Conservation (phyloP, 2,329 filamentous ascomycete genomes). For the Aspergillus fischeri region DNA sequence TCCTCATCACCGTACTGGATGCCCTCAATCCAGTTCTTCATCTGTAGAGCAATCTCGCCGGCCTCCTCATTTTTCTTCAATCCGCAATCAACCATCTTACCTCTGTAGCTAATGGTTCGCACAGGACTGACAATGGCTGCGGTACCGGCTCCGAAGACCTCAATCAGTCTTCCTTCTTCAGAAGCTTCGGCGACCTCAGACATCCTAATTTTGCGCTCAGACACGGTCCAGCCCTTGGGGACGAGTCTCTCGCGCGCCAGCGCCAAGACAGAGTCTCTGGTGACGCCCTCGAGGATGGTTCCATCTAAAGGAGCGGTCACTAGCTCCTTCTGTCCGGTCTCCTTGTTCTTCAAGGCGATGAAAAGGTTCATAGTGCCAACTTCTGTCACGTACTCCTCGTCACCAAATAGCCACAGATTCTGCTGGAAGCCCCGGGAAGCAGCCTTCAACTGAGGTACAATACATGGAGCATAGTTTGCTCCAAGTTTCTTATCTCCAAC, state of each 20-base stretch:
- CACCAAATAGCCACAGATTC: constrained; percentile 95
- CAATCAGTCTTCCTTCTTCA: constrained; percentile 77
- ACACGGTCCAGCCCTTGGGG: constrained; percentile 82
- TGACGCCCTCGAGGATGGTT: constrained; percentile 93
- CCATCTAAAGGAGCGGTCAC: constrained; percentile 94
- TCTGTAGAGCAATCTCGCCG: constrained; percentile 74
- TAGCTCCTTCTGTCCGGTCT: constrained; percentile 86
- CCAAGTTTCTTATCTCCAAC: constrained; percentile 98
- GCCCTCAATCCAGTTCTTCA: constrained; percentile 95
- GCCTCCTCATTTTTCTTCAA: constrained; percentile 77
- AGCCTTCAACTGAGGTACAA: constrained; percentile 91
- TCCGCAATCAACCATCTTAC: constrained; percentile 75
- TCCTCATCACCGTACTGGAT: constrained; percentile 94
- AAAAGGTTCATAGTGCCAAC: constrained; percentile 99
- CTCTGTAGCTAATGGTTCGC: constrained; percentile 83
- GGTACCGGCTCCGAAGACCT: constrained; percentile 91
- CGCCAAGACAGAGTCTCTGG: constrained; percentile 81
- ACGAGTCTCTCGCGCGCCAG: constrained; percentile 79
- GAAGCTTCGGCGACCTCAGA: constrained; percentile 75
- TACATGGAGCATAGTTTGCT: constrained; percentile 98
- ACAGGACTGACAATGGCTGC: constrained; percentile 92
- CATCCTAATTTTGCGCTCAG: constrained; percentile 92
- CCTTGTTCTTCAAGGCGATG: constrained; percentile 75
- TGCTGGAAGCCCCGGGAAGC: constrained; percentile 92
- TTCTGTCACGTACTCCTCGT: constrained; percentile 93